These are phyloP conservation scores for Sicyos edulis DNA, from an alignment of 306 rosid genomes.

Conservation along the genomic window DNA sequence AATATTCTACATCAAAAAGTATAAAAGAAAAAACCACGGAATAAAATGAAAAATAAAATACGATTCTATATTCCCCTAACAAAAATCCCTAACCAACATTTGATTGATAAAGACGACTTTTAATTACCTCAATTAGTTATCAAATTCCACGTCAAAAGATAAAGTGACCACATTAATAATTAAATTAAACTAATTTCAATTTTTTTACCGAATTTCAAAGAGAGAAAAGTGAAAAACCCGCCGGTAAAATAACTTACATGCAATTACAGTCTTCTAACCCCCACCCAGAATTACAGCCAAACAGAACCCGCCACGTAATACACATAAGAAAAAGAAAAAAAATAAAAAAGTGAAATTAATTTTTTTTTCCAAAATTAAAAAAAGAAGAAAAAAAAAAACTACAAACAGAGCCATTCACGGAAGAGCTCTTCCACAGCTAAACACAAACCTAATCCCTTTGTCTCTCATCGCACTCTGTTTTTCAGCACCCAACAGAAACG, in stretches of 20 bases:
- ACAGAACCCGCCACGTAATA: slow-evolving; percentile 21
- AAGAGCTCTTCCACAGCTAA: not conserved
- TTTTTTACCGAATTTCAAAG: not conserved
- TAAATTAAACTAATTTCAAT: not conserved
- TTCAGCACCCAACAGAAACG: slow-evolving; percentile 40
- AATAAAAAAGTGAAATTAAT: not conserved
- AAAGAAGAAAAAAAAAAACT: not conserved
- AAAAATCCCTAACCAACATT: too few species aligned
- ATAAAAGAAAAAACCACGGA: too few species aligned
- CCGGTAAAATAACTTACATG: slow-evolving; percentile 20
- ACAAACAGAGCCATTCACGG: not conserved
- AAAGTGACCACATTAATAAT: too few species aligned
- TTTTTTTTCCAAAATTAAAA: not conserved
- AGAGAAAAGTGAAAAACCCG: not conserved
- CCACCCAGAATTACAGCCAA: slow-evolving; percentile 21
- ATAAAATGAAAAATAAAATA: too few species aligned
- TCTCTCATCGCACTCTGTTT: not conserved
- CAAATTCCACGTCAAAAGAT: too few species aligned
- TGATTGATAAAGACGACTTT: too few species aligned
- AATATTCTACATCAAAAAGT: too few species aligned
- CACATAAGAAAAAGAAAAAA: not conserved
- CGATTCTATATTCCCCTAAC: too few species aligned
- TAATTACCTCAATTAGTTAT: too few species aligned
- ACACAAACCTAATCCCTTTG: slow-evolving; percentile 5
- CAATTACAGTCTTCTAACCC: slow-evolving; percentile 19